These are phyloP conservation scores for Zasmidium cellare DNA, from an alignment of 2,329 filamentous ascomycete species.

Conservation along the genomic window DNA sequence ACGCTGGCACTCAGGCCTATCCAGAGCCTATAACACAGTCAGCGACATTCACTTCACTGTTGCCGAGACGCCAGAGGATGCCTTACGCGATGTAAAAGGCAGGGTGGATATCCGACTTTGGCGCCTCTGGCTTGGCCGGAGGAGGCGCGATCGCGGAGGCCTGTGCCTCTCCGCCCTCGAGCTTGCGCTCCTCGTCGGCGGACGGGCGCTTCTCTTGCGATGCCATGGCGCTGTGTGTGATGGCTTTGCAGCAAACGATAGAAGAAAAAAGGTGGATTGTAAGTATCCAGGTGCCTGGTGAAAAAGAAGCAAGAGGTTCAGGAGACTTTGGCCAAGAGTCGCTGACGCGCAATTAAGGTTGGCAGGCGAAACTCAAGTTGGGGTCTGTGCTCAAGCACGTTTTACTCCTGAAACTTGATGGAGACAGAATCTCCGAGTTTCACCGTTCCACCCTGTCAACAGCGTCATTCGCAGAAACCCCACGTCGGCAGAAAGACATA, in stretches of 20 bases:
- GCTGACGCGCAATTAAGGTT: background rate
- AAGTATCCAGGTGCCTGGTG: background rate
- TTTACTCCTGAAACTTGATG: background rate
- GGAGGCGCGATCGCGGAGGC: constrained; percentile 60
- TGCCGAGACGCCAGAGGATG: constrained; percentile 35
- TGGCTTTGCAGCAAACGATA: background rate
- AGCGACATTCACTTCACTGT: constrained; percentile 2
- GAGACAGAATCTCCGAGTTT: background rate
- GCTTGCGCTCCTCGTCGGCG: constrained; percentile 67
- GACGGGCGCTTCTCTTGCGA: constrained; percentile 70
- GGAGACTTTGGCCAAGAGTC: background rate
- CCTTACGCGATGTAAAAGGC: constrained; percentile 75
- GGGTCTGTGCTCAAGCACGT: background rate
- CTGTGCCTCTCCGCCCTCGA: constrained; percentile 65
- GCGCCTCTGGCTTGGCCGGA: constrained; percentile 64
- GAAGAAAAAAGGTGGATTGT: background rate
- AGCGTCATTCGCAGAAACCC: background rate
- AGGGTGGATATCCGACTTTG: constrained; percentile 69
- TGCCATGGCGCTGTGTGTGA: constrained; percentile 8
- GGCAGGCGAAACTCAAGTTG: background rate
- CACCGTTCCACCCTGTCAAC: background rate
- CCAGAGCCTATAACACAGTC: constrained; percentile 54
- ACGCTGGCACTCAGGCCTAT: constrained; percentile 89
- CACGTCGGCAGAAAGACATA: too few relatives aligned
- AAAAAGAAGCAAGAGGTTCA: background rate